Percentiles rank a stretch among this genome's conserved stretches.
phyloP scores from a whole-genome alignment of 768 basidiomycete species.

The Tricholoma hemisulphureum region DNA sequence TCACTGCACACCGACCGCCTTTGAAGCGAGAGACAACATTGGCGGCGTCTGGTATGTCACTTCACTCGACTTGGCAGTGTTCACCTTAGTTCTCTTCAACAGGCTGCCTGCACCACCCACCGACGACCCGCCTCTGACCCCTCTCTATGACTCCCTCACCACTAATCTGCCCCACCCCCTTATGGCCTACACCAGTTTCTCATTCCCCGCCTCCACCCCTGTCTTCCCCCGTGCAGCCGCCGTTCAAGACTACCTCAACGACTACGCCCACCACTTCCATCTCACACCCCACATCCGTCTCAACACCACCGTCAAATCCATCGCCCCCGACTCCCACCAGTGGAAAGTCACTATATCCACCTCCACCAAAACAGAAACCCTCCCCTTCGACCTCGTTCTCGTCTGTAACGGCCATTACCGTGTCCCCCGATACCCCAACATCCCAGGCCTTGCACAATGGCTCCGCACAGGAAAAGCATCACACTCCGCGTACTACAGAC shows the following conservation, averaged over 20 bases:
- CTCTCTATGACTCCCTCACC: constrained; percentile 78
- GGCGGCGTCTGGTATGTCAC: constrained; percentile 74
- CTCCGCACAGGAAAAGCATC: constrained; percentile 46
- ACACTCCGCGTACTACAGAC: constrained; percentile 71
- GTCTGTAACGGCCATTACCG: constrained; percentile 78
- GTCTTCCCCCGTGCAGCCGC: constrained; percentile 62
- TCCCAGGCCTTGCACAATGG: constrained; percentile 64
- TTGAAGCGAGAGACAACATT: constrained; percentile 61
- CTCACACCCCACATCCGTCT: constrained; percentile 63
- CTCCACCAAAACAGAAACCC: constrained; percentile 16
- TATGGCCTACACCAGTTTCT: constrained; percentile 65
- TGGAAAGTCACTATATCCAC: constrained; percentile 52
- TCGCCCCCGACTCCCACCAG: constrained; percentile 35
- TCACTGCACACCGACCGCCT: constrained; percentile 61
- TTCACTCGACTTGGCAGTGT: not conserved
- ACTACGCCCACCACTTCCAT: constrained; percentile 61
- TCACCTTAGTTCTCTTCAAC: not conserved
- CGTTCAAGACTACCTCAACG: constrained; percentile 68
- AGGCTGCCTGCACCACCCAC: constrained; percentile 58
- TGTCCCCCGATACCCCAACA: constrained; percentile 58
- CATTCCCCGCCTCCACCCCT: constrained; percentile 70
- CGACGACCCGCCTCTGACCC: constrained; percentile 56
- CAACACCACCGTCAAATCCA: constrained; percentile 51
- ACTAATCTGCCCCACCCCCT: constrained; percentile 78
- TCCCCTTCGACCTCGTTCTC: constrained; percentile 61